phyloP scores from a whole-genome alignment of 1,284 basidiomycete genomes.

The Cryptococcus sp. region DNA sequence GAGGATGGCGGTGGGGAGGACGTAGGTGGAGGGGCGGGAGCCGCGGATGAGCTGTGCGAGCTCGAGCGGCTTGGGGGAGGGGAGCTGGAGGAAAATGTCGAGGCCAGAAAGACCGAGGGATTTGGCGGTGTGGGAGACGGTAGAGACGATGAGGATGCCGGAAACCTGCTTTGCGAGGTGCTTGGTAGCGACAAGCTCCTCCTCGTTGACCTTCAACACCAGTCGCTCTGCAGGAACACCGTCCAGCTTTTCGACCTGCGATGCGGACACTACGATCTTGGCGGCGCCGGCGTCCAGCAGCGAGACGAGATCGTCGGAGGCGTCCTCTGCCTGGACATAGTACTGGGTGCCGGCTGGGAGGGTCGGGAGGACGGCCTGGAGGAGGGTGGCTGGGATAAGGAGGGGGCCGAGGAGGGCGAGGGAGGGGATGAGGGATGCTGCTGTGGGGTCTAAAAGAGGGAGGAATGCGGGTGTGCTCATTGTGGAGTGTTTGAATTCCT shows the following conservation, averaged over 20 bases:
- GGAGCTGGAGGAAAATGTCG: slow-evolving; percentile 60
- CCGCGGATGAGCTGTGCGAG: slow-evolving; percentile 61
- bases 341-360: slow-evolving; percentile 44
- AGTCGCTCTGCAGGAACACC: slow-evolving; percentile 67
- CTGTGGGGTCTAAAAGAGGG: slow-evolving; percentile 47
- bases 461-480: slow-evolving; percentile 51
- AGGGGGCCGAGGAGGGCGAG: slow-evolving; percentile 73
- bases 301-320: slow-evolving; percentile 58
- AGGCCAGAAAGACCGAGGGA: slow-evolving; percentile 67
- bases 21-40: slow-evolving; percentile 65
- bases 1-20: slow-evolving; percentile 70
- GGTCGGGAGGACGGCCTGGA: slow-evolving; percentile 35
- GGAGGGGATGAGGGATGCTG: slow-evolving; percentile 56
- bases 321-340: slow-evolving; percentile 61
- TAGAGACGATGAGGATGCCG: slow-evolving; percentile 32
- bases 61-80: slow-evolving; percentile 43
- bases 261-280: slow-evolving; percentile 69
- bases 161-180: slow-evolving; percentile 52
- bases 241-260: slow-evolving; percentile 61
- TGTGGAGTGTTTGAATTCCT: too few species aligned
- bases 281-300: slow-evolving; percentile 72
- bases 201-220: slow-evolving; percentile 67
- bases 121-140: slow-evolving; percentile 59
- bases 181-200: slow-evolving; percentile 64
- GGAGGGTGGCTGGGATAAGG: slow-evolving; percentile 54